Base-by-base conservation (phyloP, 495 filamentous ascomycete genomes). In the Coniosporium apollinis region DNA sequence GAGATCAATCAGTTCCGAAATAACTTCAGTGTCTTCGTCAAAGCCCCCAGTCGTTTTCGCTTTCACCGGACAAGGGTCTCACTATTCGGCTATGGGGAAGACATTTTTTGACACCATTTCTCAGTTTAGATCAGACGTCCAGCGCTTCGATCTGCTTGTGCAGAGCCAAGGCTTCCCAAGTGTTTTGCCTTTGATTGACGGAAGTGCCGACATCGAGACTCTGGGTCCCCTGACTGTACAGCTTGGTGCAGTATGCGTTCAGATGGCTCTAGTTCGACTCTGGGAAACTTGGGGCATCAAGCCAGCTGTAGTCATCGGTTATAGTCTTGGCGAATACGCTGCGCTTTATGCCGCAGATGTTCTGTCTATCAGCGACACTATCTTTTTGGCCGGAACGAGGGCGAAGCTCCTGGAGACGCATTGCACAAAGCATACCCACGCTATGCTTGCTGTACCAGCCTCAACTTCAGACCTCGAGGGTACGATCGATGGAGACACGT, bases 231-330 rank as follows among this genome's bases (percentile, higher is more conserved):
- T 32, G 14, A 25, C 15, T 19, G 19, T 13, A 3, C 60, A 64
- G 16, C 40, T 64, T n/a, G 57, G 47, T 13, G 22, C 51, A 17
- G 46, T 52, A 9, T 43, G 39, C 13, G 19, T 56, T 8, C 44
- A 60, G 31, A 55, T 64, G 25, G 57, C 57, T 2, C 46, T 64
- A 11, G 37, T 46, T 3, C 21, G 39, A 6, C 42, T 56, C 22
- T 62, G 52, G 53, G 28, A 15, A 4, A 49, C 52, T 3, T 51
- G 49, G 39, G 58, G 58, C 10, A 28, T 64, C 3, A 21, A 35
- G 14, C 57, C 60, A 8, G 37, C 13, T 19, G 19, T 43, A 6
- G 38, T 60, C 15, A 37, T 58, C 16, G 55, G 58, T 7, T 47
- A 53, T 26, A 53, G 50, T 36, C 47, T 53, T 5, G 50, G 50